Evolutionary conservation across 495 filamentous ascomycete species (phyloP), one percentile per base, ranked within the genome.

Genomic region (Copromyces sp.): DNA sequence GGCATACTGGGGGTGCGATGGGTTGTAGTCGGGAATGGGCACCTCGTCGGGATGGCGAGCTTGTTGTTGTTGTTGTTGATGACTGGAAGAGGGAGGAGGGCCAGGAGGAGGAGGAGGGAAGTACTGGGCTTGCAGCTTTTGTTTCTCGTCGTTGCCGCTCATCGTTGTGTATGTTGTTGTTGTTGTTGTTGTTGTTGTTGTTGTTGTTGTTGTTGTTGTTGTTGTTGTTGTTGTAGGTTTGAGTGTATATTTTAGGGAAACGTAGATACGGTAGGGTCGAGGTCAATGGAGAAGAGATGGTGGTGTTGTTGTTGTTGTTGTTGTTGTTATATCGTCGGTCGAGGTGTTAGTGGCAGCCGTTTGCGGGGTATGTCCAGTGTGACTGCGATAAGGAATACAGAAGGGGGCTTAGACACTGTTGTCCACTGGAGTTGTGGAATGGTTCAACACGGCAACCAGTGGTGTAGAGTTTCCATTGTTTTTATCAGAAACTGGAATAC

Each of bases 11-110:
- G 42, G 35, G 14, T 39, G 32, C 7, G 42, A 40, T 29, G 40
- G 29, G 24, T 76, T 35, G 65, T 78, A 80, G 69, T 78, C 75
- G 14, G 79, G 76, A 39, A 80, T 70, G 7, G 80, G 78, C 7
- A 71, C 77, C 47, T 79, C 77, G 75, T 79, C 70, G 20, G 75
- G 20, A 47, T 80, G 80, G 35, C 74, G 70, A 16, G 70, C 24
- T 16, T 68, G 70, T 41, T 32, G 73, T 16, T 59, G n/a, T 38
- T 20, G 73, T 16, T 68, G 70, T 41, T 32, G 73, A 9, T 59
- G 68, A 4, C 39, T 9, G 5, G 14, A 20, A 14, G 41, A 16
- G 41, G 41, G 41, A 8, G 75, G 76, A 16, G 75, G 74, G 0
- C 74, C 74, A 0, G 76, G 76, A 37, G 78, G 79, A 7, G 75